Base-by-base conservation (phyloP, 768 basidiomycete species). In the Kockovaella imperatae region DNA sequence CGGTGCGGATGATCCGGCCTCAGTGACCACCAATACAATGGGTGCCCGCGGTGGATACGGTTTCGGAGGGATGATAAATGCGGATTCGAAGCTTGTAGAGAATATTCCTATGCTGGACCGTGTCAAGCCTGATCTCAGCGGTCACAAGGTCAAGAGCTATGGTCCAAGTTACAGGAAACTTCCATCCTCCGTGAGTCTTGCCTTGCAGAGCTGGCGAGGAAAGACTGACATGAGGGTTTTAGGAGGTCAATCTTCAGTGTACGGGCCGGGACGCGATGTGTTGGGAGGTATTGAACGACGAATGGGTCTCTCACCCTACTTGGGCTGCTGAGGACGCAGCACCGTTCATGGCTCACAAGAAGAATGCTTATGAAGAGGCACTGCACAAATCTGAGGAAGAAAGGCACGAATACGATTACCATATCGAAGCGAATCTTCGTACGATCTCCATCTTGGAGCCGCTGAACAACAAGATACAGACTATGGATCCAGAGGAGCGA, bases 341-440 rank as follows among this genome's bases (percentile, higher is more conserved):
- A 8, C 95, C 95, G 60, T 80, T 88, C 54, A 61, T 71, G 39
- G 78, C 91, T 5, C 87, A 96, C 71, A 93, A 95, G 77, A 96
- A 96, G 76, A 99, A 96, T 67, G 78, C 81, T 4, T 96, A 85
- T 69, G 95, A 99, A 71, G 93, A 96, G 64, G 86, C 87, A 0
- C 76, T 97, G 48, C 90, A 97, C 74, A 88, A 88, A 73, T 85
- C 88, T 61, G 95, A 99, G 71, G 93, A 99, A 71, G 95, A 99
- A 71, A 82, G 95, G 24, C 89, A 96, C 72, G 93, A 97, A 72
- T 97, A 88, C 68, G 90, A 95, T 59, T 90, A 91, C 51, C 86
- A 91, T 59, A 80, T 99, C 34, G 89, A 95, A 66, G 87, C 84
- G 15, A 81, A 97, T 58, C 74, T 80, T 8, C 82, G 91, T 35